Percentiles rank a stretch among this genome's conserved stretches.
Conservation (phyloP, 1,139 yeast species). For the Zhuliangozyma parablackwelliae region DNA sequence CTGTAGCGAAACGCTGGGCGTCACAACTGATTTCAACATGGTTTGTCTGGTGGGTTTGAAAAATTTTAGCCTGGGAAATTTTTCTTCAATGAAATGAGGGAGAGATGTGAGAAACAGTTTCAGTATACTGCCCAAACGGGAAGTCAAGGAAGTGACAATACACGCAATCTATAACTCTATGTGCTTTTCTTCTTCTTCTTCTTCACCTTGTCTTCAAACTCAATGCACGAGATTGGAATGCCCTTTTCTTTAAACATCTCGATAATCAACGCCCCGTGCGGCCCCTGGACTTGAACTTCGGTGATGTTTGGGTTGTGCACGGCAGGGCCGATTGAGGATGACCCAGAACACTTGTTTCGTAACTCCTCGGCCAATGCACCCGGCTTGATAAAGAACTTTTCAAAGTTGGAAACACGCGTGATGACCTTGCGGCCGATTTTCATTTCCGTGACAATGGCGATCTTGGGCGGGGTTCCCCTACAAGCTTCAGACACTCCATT, state of each 20-base stretch:
- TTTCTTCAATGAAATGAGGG: too few species aligned
- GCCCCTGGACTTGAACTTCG: conserved; percentile 87
- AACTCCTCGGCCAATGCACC: conserved; percentile 64
- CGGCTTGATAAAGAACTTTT: conserved; percentile 62
- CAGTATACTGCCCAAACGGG: too few species aligned
- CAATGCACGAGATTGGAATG: conserved; percentile 61
- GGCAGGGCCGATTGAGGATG: conserved; percentile 54
- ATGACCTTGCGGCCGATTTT: conserved; percentile 80
- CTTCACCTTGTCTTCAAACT: conserved; percentile 61
- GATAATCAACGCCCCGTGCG: conserved; percentile 63
- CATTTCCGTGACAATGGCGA: conserved; percentile 65
- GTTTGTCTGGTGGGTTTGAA: too few species aligned
- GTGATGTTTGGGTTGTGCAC: conserved; percentile 43
- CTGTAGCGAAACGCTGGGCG: too few species aligned
- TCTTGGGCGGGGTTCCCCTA: conserved; percentile 67
- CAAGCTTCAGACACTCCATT: conserved; percentile 27
- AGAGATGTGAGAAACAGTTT: too few species aligned
- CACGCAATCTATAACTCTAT: too few species aligned
- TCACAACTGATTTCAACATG: too few species aligned
- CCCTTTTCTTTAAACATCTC: conserved; percentile 64
- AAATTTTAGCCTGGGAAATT: too few species aligned
- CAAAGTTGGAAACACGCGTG: conserved; percentile 69
- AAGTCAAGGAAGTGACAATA: too few species aligned
- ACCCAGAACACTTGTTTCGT: conserved; percentile 81
- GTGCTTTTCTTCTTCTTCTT: conserved; percentile 41